Conservation (phyloP, 139 green algal species). For the Axilococcus clingmanii region DNA sequence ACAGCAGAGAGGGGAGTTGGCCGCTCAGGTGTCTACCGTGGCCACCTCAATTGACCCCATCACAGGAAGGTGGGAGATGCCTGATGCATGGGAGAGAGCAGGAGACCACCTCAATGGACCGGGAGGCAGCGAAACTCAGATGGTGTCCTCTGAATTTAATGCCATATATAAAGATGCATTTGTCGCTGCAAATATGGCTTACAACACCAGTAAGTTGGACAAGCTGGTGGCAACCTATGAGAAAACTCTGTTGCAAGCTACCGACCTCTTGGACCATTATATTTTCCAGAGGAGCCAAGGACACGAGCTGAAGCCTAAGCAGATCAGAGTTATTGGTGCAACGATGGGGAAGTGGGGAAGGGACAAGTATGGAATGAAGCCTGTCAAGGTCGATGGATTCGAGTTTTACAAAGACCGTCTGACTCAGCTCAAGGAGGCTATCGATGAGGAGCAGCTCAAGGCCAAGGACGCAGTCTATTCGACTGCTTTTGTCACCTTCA, state of each 20-base stretch:
- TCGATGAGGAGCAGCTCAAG: neutral
- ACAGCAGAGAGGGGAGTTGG: neutral
- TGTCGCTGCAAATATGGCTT: neutral
- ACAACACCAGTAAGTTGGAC: neutral
- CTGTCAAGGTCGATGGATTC: constrained; percentile 20
- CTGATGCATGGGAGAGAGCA: constrained; percentile 9
- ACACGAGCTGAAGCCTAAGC: neutral
- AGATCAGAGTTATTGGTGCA: neutral
- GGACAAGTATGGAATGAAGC: constrained; percentile 22
- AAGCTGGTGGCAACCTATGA: neutral
- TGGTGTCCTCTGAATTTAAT: neutral
- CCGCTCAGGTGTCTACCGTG: neutral
- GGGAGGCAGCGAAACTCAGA: neutral
- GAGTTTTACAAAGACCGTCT: constrained; percentile 14
- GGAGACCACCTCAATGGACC: neutral
- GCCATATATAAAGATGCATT: constrained; percentile 1
- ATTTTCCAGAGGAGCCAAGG: neutral
- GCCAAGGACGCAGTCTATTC: constrained; percentile 6
- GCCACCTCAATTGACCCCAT: constrained; percentile 4
- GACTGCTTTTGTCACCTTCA: constrained; percentile 56
- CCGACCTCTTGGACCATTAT: neutral
- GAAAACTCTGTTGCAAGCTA: neutral
- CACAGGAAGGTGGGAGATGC: constrained; percentile 14
- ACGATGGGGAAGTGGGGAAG: constrained; percentile 2
- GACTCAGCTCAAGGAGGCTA: neutral